phyloP scores from a whole-genome alignment of 2,329 filamentous ascomycete genomes.

The Cadophora luteo-olivacea region DNA sequence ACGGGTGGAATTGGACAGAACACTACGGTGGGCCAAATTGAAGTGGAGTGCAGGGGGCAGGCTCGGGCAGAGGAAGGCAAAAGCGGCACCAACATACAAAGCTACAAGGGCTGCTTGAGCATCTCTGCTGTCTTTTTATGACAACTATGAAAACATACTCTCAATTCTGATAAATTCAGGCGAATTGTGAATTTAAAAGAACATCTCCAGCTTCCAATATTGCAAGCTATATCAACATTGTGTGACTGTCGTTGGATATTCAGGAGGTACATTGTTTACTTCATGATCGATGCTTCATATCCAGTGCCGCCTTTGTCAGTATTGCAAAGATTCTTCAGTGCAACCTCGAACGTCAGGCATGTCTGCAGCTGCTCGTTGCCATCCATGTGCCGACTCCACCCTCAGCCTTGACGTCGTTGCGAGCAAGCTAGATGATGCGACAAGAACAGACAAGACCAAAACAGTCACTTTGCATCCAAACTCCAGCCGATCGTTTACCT shows the following conservation, averaged over 20 bases:
- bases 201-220: too few species aligned
- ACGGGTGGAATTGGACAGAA: not conserved
- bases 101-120: too few species aligned
- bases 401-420: slow-evolving; percentile 23
- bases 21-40: not conserved
- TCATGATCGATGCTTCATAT: not conserved
- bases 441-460: not conserved
- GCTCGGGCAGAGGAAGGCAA: not conserved
- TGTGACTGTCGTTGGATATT: too few species aligned
- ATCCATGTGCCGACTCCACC: slow-evolving; percentile 12
- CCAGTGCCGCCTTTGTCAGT: not conserved
- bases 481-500: not conserved
- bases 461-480: not conserved
- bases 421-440: slow-evolving; percentile 10
- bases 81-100: not conserved
- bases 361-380: not conserved
- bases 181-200: too few species aligned
- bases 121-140: too few species aligned
- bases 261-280: too few species aligned
- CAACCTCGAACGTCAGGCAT: slow-evolving; percentile 7
- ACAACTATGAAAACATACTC: too few species aligned
- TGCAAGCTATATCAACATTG: too few species aligned
- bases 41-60: not conserved
- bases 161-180: too few species aligned
- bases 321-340: not conserved